These are phyloP conservation scores for Saururus chinensis DNA, from an alignment of 164 flowering plant species.

Conservation along the genomic window DNA sequence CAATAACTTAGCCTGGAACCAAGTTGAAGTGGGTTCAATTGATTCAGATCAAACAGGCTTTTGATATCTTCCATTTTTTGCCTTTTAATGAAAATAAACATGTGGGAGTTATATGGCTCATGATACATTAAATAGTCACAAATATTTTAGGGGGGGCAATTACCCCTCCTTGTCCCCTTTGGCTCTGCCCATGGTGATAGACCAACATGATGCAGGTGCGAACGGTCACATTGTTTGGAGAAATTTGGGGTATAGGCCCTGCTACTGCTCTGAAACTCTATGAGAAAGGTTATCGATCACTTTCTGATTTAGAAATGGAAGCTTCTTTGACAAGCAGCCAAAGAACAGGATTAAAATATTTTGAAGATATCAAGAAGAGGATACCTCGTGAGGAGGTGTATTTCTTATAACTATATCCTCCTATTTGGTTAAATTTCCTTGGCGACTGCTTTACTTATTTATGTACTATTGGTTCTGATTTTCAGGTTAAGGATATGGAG, in stretches of 20 bases:
- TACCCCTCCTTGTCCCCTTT: too few species aligned
- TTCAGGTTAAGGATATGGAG: conserved; percentile 87
- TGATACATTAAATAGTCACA: too few species aligned
- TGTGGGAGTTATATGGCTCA: too few species aligned
- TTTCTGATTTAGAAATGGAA: conserved; percentile 69
- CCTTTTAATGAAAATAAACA: too few species aligned
- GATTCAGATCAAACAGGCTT: too few species aligned
- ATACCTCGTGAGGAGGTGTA: conserved; percentile 82
- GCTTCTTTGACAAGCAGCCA: conserved; percentile 70
- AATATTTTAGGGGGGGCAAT: too few species aligned
- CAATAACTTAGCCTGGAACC: too few species aligned
- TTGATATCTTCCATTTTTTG: too few species aligned
- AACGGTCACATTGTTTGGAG: conserved; percentile 74
- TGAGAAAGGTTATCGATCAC: conserved; percentile 79
- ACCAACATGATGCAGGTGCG: conserved; percentile 34
- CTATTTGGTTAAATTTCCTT: neutral
- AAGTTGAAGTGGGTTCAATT: too few species aligned
- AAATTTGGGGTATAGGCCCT: conserved; percentile 98
- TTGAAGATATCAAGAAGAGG: conserved; percentile 76
- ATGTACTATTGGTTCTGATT: neutral
- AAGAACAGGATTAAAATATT: conserved; percentile 72
- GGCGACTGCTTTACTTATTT: neutral
- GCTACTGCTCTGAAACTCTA: conserved; percentile 87
- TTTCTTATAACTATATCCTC: neutral
- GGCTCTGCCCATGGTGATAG: too few species aligned